Evolutionary conservation across 179 eudicot species (phyloP), one percentile per base, ranked within the genome.

Genomic region (Amaranthus tricolor): DNA sequence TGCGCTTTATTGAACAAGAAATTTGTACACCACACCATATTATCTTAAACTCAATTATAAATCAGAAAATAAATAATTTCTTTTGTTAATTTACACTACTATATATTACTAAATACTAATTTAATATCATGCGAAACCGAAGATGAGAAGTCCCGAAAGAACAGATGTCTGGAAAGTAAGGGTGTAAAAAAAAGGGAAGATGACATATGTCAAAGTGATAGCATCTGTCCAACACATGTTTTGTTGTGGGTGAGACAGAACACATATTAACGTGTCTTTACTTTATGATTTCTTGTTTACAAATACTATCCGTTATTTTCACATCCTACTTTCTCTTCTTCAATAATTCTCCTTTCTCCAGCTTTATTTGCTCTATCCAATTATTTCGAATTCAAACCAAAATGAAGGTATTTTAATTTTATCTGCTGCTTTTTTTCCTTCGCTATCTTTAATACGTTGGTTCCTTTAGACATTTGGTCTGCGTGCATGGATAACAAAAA

Each of bases 191-290:
- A 13, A 10, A 81, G 48, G 24, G 45, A 74, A 14, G 1, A 21
- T 6, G 81, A 53, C 84, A 81, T 59, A 7, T 74, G 84, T 40
- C 81, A 70, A 21, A 0, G 3, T 11, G 9, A 57, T 52, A 74
- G 65, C 51, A 14, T 7, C 45, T 58, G 0, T 5, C 0, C 54
- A 73, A 81, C 84, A 81, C 73, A 44, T 77, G 84, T 81, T 54
- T 6, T 12, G 7, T 15, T 66, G 12, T 2, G 6, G 4, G 20
- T 21, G 70, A 8, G 81, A 77, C 84, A 81, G 49, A 77, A 19
- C 0, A 77, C 43, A 78, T 57, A 7, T 0, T 16, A 14, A 74
- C 81, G 78, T 78, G 81, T 65, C 76, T 40, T 0, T 51, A 4
- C 9, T 3, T 24, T 52, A 2, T 67, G 16, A 7, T 13, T 17